Conservation (phyloP, 805 yeast species). For the Cyberlindnera lachancei region DNA sequence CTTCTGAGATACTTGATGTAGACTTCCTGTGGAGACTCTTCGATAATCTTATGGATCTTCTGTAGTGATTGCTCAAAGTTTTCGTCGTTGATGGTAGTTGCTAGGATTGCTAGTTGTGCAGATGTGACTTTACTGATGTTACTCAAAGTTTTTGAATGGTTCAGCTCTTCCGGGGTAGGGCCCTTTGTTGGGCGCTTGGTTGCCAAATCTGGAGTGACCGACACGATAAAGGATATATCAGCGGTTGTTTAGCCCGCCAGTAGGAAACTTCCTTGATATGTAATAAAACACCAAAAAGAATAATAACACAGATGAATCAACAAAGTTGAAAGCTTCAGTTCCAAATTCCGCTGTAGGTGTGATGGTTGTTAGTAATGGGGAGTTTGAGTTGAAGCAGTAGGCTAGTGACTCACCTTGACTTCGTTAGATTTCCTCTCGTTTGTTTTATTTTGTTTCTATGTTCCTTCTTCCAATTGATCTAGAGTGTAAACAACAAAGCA, state of each 20-base stretch:
- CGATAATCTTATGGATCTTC: constrained; percentile 42
- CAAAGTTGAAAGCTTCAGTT: no score
- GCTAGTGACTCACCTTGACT: no score
- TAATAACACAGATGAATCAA: no score
- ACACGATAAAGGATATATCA: constrained; percentile 5
- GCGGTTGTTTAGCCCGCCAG: constrained; percentile 1
- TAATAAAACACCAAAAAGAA: no score
- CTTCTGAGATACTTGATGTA: constrained; percentile 26
- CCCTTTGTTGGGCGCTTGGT: constrained; percentile 15
- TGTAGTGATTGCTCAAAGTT: constrained; percentile 32
- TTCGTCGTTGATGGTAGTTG: constrained; percentile 34
- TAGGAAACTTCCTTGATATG: no score
- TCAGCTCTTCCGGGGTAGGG: constrained; percentile 6
- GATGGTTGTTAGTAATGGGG: no score
- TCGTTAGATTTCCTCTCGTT: no score
- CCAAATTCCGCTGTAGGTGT: no score
- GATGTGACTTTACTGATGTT: constrained; percentile 29
- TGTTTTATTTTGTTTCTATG: no score
- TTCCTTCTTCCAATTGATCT: no score
- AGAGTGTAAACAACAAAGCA: no score
- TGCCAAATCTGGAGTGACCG: constrained; percentile 1
- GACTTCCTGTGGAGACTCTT: constrained; percentile 26
- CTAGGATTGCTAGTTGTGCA: constrained; percentile 47
- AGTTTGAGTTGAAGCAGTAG: no score
- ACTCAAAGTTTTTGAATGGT: constrained; percentile 1